Base-by-base conservation (phyloP, 176 grass and related monocot genomes). In the Ananas comosus region DNA sequence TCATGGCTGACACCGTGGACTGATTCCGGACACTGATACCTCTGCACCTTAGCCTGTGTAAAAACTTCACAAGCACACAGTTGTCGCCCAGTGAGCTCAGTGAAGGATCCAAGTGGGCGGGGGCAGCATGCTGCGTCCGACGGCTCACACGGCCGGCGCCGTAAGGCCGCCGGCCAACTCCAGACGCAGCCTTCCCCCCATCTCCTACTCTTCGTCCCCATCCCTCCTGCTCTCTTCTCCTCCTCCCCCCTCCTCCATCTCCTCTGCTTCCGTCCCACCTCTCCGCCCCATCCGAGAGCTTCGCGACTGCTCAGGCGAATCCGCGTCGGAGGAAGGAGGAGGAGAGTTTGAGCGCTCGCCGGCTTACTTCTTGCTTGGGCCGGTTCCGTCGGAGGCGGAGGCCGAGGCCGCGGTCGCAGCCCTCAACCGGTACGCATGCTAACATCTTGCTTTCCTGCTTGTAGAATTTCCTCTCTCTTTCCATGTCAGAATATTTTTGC, bases 371-470 rank as follows among this genome's bases (percentile, higher is more conserved):
- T 67, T 67, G 54, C 19, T 19, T 9, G 33, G 14, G 29, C 12
- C 29, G 13, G 33, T 47, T 16, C 65, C 65, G n/a, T 67, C 65
- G 28, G 29, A n/a, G 29, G 65, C 33, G 33, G 65, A 67, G 65
- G 65, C 65, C 7, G 65, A 67, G 33, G 65, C 65, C 12, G 65
- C 65, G 9, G 12, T 67, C 65, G 33, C 65, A 47, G 65, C 65
- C 48, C 65, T 67, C 13, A 67, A 67, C 16, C 65, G 17, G 65
- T 67, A 67, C 19, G 54, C 14, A 10, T 59, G 54, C 14, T 59
- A 17, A 59, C 33, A 42, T 42, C 5, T 42, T 42, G 33, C 33
- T 42, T 42, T 42, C 6, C 33, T 42, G 33, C 33, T 42, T 42
- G 33, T 4, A 42, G 5, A 42, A 42, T 42, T 42, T 6, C 33